phyloP scores from a whole-genome alignment of 2,329 filamentous ascomycete genomes.

The Lizonia empirigonia region DNA sequence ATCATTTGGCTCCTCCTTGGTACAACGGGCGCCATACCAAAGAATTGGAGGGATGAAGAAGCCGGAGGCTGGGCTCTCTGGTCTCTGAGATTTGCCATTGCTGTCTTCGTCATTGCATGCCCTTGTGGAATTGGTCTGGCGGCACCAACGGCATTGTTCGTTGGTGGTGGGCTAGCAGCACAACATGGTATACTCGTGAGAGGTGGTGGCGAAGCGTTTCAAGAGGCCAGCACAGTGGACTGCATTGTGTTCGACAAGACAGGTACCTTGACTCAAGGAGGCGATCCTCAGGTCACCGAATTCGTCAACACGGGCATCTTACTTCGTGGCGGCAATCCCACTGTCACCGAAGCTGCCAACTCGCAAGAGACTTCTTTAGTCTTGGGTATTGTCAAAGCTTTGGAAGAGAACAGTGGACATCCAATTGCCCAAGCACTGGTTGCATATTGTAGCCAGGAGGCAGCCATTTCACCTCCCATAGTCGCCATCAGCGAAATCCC shows the following conservation, averaged over 20 bases:
- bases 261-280: conserved; percentile 76
- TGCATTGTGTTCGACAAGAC: conserved; percentile 90
- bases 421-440: conserved; percentile 75
- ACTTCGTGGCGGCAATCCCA: conserved; percentile 73
- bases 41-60: conserved; percentile 58
- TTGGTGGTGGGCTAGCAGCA: conserved; percentile 79
- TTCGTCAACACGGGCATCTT: conserved; percentile 91
- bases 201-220: conserved; percentile 83
- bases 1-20: conserved; percentile 72
- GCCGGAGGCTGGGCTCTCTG: conserved; percentile 73
- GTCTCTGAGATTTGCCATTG: conserved; percentile 81
- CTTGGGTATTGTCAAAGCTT: conserved; percentile 62
- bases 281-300: conserved; percentile 72
- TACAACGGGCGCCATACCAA: conserved; percentile 61
- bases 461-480: conserved; percentile 22
- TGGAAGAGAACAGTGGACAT: conserved; percentile 76
- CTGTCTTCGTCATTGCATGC: conserved; percentile 86
- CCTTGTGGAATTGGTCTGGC: conserved; percentile 83
- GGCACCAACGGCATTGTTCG: conserved; percentile 83
- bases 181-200: conserved; percentile 81
- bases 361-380: conserved; percentile 45
- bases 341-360: conserved; percentile 62
- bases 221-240: conserved; percentile 78
- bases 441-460: conserved; percentile 58
- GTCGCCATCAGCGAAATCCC: conserved; percentile 67